Conservation (phyloP, 352 stramenopile species). For the Globisporangium viniferum region DNA sequence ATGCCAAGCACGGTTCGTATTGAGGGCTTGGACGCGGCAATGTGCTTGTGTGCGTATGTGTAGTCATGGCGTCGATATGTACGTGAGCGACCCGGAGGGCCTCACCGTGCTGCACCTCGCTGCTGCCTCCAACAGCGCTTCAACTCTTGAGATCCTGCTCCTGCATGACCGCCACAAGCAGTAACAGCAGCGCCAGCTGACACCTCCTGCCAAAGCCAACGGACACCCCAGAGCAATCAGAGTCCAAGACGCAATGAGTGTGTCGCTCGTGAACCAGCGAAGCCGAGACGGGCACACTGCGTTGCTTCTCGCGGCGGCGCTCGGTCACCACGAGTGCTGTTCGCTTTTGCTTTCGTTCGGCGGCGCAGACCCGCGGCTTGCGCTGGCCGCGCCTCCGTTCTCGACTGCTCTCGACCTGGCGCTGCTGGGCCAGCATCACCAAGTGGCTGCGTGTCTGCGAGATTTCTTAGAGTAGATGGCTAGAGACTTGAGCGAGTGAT, state of each 20-base stretch:
- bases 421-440: conserved; percentile 13
- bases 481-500: too few relatives aligned
- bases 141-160: conserved; percentile 5
- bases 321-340: conserved; percentile 11
- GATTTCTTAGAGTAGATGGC: not conserved
- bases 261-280: conserved; percentile 5
- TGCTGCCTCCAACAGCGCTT: conserved; percentile 8
- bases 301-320: conserved; percentile 11
- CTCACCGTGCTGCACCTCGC: conserved; percentile 18
- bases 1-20: too few relatives aligned
- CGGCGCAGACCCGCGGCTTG: conserved; percentile 12
- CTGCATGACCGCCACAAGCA: not conserved
- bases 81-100: conserved; percentile 11
- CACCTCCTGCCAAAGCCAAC: not conserved
- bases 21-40: too few relatives aligned
- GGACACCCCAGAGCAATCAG: not conserved
- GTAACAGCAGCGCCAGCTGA: not conserved
- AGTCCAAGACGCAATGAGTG: too few relatives aligned
- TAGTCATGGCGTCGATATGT: conserved; percentile 11
- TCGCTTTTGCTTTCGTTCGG: conserved; percentile 11
- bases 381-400: conserved; percentile 11
- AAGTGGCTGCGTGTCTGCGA: conserved; percentile 7
- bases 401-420: conserved; percentile 19
- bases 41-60: not conserved
- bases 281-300: conserved; percentile 18